Percentiles rank a stretch among this genome's conserved stretches.
phyloP scores from a whole-genome alignment of 2,329 filamentous ascomycete species.

The Aspergillus sp. region DNA sequence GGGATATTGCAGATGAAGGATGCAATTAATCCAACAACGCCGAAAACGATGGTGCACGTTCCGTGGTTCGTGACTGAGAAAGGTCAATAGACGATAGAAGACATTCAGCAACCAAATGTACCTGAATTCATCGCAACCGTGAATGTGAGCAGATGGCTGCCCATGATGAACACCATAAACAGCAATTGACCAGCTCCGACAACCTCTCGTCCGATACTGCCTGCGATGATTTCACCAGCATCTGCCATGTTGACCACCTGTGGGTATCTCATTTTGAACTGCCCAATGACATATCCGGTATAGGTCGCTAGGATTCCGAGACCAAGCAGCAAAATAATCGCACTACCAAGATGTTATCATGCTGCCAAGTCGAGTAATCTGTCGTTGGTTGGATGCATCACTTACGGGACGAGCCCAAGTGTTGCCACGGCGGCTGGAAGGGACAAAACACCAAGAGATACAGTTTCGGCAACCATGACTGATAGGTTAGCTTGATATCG shows the following conservation, averaged over 20 bases:
- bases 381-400: background rate
- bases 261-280: conserved; percentile 53
- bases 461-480: conserved; percentile 56
- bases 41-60: conserved; percentile 59
- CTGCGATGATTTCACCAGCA: conserved; percentile 57
- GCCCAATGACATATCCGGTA: conserved; percentile 54
- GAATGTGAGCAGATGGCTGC: conserved; percentile 64
- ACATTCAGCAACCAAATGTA: too few relatives aligned
- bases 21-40: conserved; percentile 51
- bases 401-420: conserved; percentile 49
- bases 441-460: conserved; percentile 52
- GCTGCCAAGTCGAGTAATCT: background rate
- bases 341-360: background rate
- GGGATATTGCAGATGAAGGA: conserved; percentile 56
- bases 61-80: conserved; percentile 58
- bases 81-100: conserved; percentile 25
- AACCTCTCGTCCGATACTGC: conserved; percentile 56
- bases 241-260: conserved; percentile 62
- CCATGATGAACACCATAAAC: conserved; percentile 63
- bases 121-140: conserved; percentile 42
- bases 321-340: conserved; percentile 47
- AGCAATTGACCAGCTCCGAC: conserved; percentile 57
- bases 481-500: conserved; percentile 1
- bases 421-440: conserved; percentile 50
- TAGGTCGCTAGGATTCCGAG: conserved; percentile 53